Evolutionary conservation across 345 rosid genomes (phyloP).

Genomic region (Murraya paniculata): DNA sequence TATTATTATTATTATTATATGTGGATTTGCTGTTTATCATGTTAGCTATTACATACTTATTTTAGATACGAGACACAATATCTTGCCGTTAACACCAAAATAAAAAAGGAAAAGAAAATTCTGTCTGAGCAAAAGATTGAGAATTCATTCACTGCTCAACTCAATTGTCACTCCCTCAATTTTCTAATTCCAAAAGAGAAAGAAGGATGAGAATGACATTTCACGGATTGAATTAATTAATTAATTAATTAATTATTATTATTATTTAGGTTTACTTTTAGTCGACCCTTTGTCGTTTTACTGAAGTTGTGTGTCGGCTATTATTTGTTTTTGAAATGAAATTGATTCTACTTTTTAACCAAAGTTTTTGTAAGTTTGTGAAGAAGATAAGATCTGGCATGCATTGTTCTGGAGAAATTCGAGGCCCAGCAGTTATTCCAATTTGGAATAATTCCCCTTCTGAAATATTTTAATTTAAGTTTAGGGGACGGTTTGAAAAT

Average conservation of each 20-base stretch:
- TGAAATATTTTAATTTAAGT: neutral
- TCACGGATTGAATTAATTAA: neutral
- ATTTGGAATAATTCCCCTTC: constrained; percentile 9
- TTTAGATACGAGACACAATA: neutral
- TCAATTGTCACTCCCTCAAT: too few species aligned
- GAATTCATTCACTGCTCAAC: too few species aligned
- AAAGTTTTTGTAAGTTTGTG: constrained; percentile 24
- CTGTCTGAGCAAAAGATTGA: too few species aligned
- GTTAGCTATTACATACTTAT: neutral
- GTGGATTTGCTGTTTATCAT: too few species aligned
- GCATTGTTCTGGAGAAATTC: neutral
- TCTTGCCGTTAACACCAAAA: neutral
- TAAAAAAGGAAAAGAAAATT: neutral
- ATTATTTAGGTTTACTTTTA: too few species aligned
- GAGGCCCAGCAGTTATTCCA: constrained; percentile 2
- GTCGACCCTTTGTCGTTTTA: neutral
- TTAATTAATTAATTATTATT: too few species aligned
- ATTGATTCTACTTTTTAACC: neutral
- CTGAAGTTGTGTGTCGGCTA: constrained; percentile 8
- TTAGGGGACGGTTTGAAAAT: neutral
- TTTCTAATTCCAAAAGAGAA: too few species aligned
- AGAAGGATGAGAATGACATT: neutral
- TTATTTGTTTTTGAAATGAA: neutral
- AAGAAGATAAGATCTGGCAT: constrained; percentile 6
- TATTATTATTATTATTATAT: too few species aligned